Evolutionary conservation across 106 monocot species (phyloP).

Genomic region (Dioscorea alata): DNA sequence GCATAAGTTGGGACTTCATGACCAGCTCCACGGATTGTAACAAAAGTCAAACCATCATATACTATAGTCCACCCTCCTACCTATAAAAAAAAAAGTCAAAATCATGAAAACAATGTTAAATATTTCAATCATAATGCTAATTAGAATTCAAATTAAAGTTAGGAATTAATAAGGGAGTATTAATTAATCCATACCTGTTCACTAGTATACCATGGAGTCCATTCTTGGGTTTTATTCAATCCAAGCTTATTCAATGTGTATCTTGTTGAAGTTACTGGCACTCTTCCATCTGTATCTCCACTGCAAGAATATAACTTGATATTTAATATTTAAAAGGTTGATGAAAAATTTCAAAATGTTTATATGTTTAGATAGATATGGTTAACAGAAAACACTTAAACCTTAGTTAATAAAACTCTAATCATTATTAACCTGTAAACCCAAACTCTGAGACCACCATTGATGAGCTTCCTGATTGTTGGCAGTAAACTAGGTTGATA

Average conservation of each 20-base stretch:
- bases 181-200: not conserved
- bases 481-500: not conserved
- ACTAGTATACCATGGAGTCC: not conserved
- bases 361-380: too few relatives aligned
- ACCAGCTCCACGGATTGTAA: constrained; percentile 31
- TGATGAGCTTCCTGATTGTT: constrained; percentile 13
- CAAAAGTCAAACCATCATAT: constrained; percentile 32
- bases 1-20: constrained; percentile 27
- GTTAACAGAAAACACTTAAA: too few relatives aligned
- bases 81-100: constrained; percentile 2
- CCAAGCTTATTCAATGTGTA: not conserved
- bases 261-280: constrained; percentile 3
- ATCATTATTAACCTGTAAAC: constrained; percentile 10
- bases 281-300: constrained; percentile 2
- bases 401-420: too few relatives aligned
- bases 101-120: not conserved
- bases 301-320: not conserved
- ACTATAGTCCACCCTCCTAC: constrained; percentile 31
- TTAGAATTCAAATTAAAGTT: not conserved
- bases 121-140: too few relatives aligned
- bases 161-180: not conserved
- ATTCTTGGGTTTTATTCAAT: not conserved
- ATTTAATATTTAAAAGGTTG: too few relatives aligned
- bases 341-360: too few relatives aligned
- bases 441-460: constrained; percentile 4